Conservation (phyloP, 176 grass and related monocot species). For the Oryza nivara region DNA sequence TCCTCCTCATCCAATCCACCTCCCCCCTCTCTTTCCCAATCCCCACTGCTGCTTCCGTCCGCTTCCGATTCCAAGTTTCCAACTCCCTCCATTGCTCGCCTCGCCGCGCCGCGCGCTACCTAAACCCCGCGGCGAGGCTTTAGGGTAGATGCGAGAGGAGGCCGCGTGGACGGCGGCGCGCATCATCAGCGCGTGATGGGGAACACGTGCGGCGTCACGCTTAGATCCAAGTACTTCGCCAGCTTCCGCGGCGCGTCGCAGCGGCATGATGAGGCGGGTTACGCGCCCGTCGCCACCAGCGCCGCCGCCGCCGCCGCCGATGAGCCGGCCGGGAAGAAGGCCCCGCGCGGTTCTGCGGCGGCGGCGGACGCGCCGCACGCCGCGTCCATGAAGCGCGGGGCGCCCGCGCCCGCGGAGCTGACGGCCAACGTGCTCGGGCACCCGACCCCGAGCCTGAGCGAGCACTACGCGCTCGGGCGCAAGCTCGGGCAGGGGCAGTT, state of each 20-base stretch:
- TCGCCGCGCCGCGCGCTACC: not conserved
- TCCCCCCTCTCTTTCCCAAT: not conserved
- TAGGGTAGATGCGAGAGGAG: constrained; percentile 36
- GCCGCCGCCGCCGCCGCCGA: not conserved
- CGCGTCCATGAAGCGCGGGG: constrained; percentile 50
- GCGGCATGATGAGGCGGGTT: constrained; percentile 49
- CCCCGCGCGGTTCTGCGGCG: constrained; percentile 21
- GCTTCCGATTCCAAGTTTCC: constrained; percentile 1
- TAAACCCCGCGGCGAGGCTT: not conserved
- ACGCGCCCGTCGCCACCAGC: constrained; percentile 37
- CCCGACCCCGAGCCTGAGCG: constrained; percentile 65
- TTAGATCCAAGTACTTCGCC: constrained; percentile 66
- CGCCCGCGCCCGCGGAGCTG: constrained; percentile 53
- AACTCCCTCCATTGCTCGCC: not conserved
- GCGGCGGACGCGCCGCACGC: constrained; percentile 33
- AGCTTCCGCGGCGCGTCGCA: constrained; percentile 59
- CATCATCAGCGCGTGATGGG: constrained; percentile 40
- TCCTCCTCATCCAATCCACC: not conserved
- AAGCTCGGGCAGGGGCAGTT: constrained; percentile 97
- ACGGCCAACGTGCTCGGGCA: constrained; percentile 78
- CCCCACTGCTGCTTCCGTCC: not conserved
- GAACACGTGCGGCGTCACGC: constrained; percentile 64
- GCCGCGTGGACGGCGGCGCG: constrained; percentile 16
- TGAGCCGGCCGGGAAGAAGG: constrained; percentile 16
- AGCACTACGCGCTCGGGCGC: constrained; percentile 79